phyloP scores from a whole-genome alignment of 1,284 basidiomycete genomes.

The Malassezia obtusa region DNA sequence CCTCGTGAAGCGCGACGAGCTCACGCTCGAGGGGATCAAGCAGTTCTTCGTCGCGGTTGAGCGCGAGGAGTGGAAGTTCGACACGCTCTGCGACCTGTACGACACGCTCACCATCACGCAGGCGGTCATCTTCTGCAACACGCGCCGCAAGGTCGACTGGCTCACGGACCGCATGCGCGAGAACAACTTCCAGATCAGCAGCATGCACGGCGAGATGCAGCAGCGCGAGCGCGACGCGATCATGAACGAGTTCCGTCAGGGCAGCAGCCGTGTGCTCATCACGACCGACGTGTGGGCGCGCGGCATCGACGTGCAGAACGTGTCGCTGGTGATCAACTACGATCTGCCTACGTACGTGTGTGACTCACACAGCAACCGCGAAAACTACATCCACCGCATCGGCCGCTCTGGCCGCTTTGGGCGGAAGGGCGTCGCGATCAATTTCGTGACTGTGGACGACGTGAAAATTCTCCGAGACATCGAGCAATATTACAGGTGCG shows the following conservation, averaged over 20 bases:
- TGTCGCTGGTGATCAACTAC: conserved; percentile 96
- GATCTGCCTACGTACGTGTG: conserved; percentile 60
- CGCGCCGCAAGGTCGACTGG: conserved; percentile 98
- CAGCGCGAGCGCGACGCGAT: conserved; percentile 98
- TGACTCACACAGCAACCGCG: conserved; percentile 76
- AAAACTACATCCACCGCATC: conserved; percentile 97
- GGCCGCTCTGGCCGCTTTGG: conserved; percentile 91
- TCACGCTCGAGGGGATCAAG: conserved; percentile 98
- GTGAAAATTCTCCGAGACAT: conserved; percentile 40
- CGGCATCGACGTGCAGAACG: conserved; percentile 97
- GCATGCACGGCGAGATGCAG: conserved; percentile 86
- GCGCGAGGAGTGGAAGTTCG: conserved; percentile 99
- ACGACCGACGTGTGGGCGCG: conserved; percentile 84
- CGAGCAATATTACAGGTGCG: conserved; percentile 36
- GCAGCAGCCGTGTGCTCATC: conserved; percentile 53
- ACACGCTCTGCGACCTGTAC: conserved; percentile 89
- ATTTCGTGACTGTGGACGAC: conserved; percentile 62
- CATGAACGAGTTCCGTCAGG: conserved; percentile 95
- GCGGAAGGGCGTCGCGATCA: conserved; percentile 64
- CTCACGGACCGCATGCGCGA: conserved; percentile 95
- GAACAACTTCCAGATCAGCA: conserved; percentile 40
- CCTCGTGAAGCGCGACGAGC: conserved; percentile 97
- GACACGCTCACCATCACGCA: conserved; percentile 98
- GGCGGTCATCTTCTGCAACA: conserved; percentile 99
- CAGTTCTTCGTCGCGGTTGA: conserved; percentile 99